A percentile compares a stretch with the other conserved stretches of the same genome.
Evolutionary conservation across 495 filamentous ascomycete genomes (phyloP).

Genomic region (Penicillium simplicissimum): DNA sequence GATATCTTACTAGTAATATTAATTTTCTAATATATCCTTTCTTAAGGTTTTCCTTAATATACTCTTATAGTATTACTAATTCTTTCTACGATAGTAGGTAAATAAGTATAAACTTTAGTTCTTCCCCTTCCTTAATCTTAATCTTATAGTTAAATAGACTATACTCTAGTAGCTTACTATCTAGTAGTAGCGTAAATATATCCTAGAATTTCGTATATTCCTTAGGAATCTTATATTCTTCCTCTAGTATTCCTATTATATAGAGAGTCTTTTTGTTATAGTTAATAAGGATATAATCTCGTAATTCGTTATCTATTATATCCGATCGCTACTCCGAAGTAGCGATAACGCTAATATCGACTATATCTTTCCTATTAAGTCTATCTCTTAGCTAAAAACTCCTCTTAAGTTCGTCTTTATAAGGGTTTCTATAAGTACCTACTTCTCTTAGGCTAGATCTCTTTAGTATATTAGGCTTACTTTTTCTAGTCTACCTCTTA

Average conservation of each 20-base stretch:
- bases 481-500: not conserved
- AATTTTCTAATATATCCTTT: not conserved
- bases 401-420: constrained; percentile 1
- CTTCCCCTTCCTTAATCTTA: not conserved
- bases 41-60: constrained; percentile 1
- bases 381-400: constrained; percentile 2
- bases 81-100: constrained; percentile 1
- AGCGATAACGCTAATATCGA: not conserved
- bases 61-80: constrained; percentile 9
- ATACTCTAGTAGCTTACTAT: constrained; percentile 11
- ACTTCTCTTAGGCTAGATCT: not conserved
- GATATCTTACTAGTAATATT: constrained; percentile 5
- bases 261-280: not conserved
- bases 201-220: constrained; percentile 4
- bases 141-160: not conserved
- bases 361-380: not conserved
- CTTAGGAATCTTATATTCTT: constrained; percentile 1
- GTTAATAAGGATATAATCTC: not conserved
- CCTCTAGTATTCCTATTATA: not conserved
- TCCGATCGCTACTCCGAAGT: not conserved
- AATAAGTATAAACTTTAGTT: not conserved
- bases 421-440: not conserved
- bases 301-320: not conserved
- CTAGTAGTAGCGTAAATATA: constrained; percentile 12
- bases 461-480: not conserved